phyloP scores from a whole-genome alignment of 345 rosid genomes.

The Microcos paniculata region DNA sequence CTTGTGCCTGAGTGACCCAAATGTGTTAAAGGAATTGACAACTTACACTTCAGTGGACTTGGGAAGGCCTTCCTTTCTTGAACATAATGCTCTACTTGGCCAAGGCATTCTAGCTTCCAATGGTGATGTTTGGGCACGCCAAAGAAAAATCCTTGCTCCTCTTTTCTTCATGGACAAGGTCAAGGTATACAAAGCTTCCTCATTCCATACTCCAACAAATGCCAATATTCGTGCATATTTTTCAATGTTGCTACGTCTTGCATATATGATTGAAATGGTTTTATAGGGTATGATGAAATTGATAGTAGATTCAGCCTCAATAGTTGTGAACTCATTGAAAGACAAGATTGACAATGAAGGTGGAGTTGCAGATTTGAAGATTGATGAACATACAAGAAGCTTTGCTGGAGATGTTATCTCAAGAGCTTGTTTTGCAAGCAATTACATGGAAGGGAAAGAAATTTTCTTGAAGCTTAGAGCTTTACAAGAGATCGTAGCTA shows the following conservation, averaged over 20 bases:
- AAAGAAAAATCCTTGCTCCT: slow-evolving; percentile 28
- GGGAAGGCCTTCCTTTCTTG: slow-evolving; percentile 29
- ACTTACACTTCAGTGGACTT: slow-evolving; percentile 17
- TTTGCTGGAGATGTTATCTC: slow-evolving; percentile 61
- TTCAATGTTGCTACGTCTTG: not conserved
- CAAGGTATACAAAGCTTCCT: slow-evolving; percentile 15
- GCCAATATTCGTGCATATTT: too few species aligned
- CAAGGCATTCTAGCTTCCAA: slow-evolving; percentile 29
- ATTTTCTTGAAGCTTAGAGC: slow-evolving; percentile 52
- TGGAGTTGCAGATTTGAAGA: slow-evolving; percentile 16
- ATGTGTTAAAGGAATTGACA: slow-evolving; percentile 28
- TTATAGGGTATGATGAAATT: slow-evolving; percentile 36
- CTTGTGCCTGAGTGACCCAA: slow-evolving; percentile 11
- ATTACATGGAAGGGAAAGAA: slow-evolving; percentile 51
- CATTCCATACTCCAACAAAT: too few species aligned
- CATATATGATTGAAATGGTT: too few species aligned
- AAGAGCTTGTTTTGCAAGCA: slow-evolving; percentile 60
- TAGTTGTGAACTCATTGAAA: slow-evolving; percentile 28
- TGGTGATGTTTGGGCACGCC: slow-evolving; percentile 29
- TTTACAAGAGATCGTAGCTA: slow-evolving; percentile 49
- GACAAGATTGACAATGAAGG: slow-evolving; percentile 12
- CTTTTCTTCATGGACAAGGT: slow-evolving; percentile 23
- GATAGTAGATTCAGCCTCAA: slow-evolving; percentile 30
- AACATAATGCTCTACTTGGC: slow-evolving; percentile 19
- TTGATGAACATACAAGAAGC: slow-evolving; percentile 41